phyloP scores from a whole-genome alignment of 73 alveolate species.

The Symbiodinium natans region DNA sequence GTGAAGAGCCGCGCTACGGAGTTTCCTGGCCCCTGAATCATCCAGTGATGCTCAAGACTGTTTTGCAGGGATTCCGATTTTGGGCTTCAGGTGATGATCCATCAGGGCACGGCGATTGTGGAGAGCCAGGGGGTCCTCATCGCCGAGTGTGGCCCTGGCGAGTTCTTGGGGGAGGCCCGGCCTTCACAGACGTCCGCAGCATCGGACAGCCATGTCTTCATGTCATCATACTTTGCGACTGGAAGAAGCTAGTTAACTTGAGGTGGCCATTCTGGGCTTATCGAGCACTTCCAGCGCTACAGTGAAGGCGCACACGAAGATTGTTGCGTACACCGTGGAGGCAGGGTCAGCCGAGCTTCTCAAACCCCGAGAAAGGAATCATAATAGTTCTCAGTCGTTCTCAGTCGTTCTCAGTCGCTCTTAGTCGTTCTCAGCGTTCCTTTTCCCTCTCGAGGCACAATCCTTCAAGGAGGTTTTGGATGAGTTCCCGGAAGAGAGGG shows the following conservation, averaged over 20 bases:
- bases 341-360: background rate
- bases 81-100: conserved; percentile 52
- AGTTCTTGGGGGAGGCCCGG: conserved; percentile 66
- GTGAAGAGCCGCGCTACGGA: conserved; percentile 84
- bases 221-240: too few species aligned
- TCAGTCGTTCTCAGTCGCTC: too few species aligned
- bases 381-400: too few species aligned
- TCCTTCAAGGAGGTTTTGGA: conserved; percentile 84
- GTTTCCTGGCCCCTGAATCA: background rate
- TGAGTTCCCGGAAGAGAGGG: conserved; percentile 87
- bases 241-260: too few species aligned
- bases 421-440: too few species aligned
- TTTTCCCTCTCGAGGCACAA: conserved; percentile 62
- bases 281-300: conserved; percentile 84
- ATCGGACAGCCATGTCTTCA: too few species aligned
- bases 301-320: conserved; percentile 88
- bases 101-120: conserved; percentile 57
- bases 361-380: too few species aligned
- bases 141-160: conserved; percentile 91
- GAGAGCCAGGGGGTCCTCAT: conserved; percentile 73
- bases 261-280: conserved; percentile 82
- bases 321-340: conserved; percentile 90
- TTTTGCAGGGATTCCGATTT: background rate
- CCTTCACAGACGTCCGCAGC: too few species aligned
- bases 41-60: background rate